Evolutionary conservation across 768 basidiomycete genomes (phyloP), one percentile per base, ranked within the genome.

Genomic region (Kwoniella sp.): DNA sequence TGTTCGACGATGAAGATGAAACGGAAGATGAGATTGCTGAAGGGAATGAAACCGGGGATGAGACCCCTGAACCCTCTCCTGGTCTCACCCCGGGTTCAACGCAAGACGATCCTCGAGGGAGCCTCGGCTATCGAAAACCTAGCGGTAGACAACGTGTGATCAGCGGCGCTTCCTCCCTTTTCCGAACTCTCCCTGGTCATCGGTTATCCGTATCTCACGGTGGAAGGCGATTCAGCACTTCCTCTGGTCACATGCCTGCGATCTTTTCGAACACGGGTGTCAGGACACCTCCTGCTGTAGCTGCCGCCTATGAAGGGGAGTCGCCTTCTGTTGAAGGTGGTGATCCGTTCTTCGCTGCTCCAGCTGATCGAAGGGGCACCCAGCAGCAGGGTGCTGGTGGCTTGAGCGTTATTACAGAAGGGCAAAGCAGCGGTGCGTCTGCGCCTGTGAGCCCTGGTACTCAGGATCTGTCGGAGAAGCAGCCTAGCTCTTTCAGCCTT

Each of bases 181-280:
- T 61, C n/a, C 30, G 61, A 58, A 34, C 64, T 12, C 47, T 71
- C 0, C 57, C 65, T n/a, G 67, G 63, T 37, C 73, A 74, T 48
- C 65, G 75, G 28, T 54, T 74, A 9, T 74, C 75, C 7, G 60
- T 65, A n/a, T 72, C 66, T 13, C 68, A 71, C 12, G 72, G 68
- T 37, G 71, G 65, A 38, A 52, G 79, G 31, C 70, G 77, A 11
- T 73, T 79, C 65, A 73, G 72, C 30, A 78, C 74, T 9, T 63
- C 69, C 1, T 80, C 79, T 0, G 74, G 74, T 17, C 64, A 82
- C 26, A 84, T 87, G 9, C 91, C 92, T 1, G 85, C 87, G 23
- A 93, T 95, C 66, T 94, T 94, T 76, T 81, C 89, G 1, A 90
- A 94, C 74, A 83, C 90, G 0, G 93, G 93, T 59, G 89, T 94